Percentiles rank a stretch among this genome's conserved stretches.
phyloP scores from a whole-genome alignment of 2,329 filamentous ascomycete species.

The Graphilbum sp. region DNA sequence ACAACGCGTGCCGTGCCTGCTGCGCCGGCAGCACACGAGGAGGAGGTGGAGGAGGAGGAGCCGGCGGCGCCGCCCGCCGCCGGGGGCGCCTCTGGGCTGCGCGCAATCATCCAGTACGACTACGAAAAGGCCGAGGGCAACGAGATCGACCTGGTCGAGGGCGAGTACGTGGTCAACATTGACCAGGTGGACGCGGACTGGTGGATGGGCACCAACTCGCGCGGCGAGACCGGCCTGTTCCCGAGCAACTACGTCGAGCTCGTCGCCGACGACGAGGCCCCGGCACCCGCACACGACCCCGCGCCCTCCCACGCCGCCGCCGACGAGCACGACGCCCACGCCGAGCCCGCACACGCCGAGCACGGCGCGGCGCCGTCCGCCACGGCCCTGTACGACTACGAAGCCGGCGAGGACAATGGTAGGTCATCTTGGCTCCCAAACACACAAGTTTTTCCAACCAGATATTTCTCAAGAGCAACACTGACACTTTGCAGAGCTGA shows the following conservation, averaged over 20 bases:
- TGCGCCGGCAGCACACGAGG: slow-evolving; percentile 24
- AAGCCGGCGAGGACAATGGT: slow-evolving; percentile 90
- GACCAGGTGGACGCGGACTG: slow-evolving; percentile 97
- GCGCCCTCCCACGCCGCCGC: slow-evolving; percentile 19
- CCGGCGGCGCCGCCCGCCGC: slow-evolving; percentile 19
- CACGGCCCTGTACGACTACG: slow-evolving; percentile 85
- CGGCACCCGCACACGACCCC: slow-evolving; percentile 12
- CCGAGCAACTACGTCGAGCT: slow-evolving; percentile 95
- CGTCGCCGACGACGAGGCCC: slow-evolving; percentile 39
- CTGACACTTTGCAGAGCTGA: slow-evolving; percentile 37
- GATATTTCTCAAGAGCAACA: slow-evolving; percentile 1
- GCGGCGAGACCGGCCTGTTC: slow-evolving; percentile 78
- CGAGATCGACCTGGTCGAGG: slow-evolving; percentile 80
- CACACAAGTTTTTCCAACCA: not conserved
- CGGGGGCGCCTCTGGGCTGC: slow-evolving; percentile 28
- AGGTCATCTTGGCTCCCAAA: slow-evolving; percentile 12
- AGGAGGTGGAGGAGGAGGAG: slow-evolving; percentile 26
- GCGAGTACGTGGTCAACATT: slow-evolving; percentile 77
- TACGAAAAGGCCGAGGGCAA: slow-evolving; percentile 98
- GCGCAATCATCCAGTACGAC: slow-evolving; percentile 76
- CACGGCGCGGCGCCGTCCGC: slow-evolving; percentile 44
- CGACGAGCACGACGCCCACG: slow-evolving; percentile 17
- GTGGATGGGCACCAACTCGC: slow-evolving; percentile 89
- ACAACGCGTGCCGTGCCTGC: not conserved
- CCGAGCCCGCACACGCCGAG: slow-evolving; percentile 15